Percentiles rank a stretch among this genome's conserved stretches.
Evolutionary conservation across 768 basidiomycete species (phyloP).

Genomic region (Mycena albidolilacea): DNA sequence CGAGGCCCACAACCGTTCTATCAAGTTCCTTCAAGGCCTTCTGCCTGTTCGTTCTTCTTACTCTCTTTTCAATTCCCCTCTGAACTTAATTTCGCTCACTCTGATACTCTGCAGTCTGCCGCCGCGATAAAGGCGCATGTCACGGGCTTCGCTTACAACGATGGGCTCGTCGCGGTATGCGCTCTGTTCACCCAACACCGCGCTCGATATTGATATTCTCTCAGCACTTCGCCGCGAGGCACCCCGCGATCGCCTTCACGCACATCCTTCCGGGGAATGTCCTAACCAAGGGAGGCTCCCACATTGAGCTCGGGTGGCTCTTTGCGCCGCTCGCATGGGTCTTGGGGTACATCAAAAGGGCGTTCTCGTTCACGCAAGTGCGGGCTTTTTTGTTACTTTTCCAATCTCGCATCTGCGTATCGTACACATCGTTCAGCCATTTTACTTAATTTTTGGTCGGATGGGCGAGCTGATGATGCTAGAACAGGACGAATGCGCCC

Average conservation of each 20-base stretch:
- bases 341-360: not conserved
- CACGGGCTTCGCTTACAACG: constrained; percentile 24
- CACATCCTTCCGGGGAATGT: constrained; percentile 45
- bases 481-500: too few relatives aligned
- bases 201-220: not conserved
- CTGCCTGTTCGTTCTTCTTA: too few relatives aligned
- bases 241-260: constrained; percentile 42
- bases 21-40: too few relatives aligned
- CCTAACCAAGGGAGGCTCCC: not conserved
- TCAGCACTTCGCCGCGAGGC: constrained; percentile 41
- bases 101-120: constrained; percentile 15
- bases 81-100: not conserved
- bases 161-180: constrained; percentile 19
- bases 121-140: constrained; percentile 23
- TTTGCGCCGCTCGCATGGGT: constrained; percentile 12
- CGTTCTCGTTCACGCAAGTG: not conserved
- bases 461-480: not conserved
- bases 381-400: not conserved
- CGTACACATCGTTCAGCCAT: too few relatives aligned
- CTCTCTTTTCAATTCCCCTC: too few relatives aligned
- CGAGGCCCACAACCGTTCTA: too few relatives aligned
- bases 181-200: too few relatives aligned
- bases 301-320: constrained; percentile 17
- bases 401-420: too few relatives aligned
- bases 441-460: too few relatives aligned